Base-by-base conservation (phyloP, 108 stramenopile genomes). In the Schizochytrium sp. region DNA sequence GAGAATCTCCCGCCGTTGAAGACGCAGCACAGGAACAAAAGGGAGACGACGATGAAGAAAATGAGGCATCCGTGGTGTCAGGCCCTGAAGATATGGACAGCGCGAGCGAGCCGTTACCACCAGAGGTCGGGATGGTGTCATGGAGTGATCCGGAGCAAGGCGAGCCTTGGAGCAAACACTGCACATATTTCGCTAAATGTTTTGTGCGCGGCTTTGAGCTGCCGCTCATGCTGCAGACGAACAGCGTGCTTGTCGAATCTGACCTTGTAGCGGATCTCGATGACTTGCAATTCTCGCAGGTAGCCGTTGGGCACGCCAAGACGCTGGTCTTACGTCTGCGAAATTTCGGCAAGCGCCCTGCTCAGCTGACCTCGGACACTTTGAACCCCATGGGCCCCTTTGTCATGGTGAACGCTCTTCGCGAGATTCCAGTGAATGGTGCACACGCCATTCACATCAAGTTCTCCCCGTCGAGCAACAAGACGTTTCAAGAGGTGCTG, bases 161-260 rank as follows among this genome's bases (percentile, higher is more conserved):
- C 23, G 90, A 90, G 72, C 90, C 92, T 5, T 92, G 92, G 92
- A 90, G 91, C 44, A 58, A 89, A 4, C 92, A 93, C 58, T 90
- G 71, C 6, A 57, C 19, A 34, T 89, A 83, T 88, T 58, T 57
- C 10, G 23, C 60, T 5, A 87, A 29, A 5, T 87, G 89, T 87
- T 87, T 43, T 25, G 48, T 89, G 21, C 72, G 18, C 44, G 90
- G 41, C 5, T 57, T 41, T 55, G 63, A 43, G 16, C 89, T 90
- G 5, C 91, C 92, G 45, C 72, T 93, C 6, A 89, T 88, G 18
- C 5, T 93, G 5, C 91, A 93, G 87, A 88, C 91, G 5, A 87
- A 57, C 59, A 91, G 91, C 18, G 91, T 91, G 14, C 58, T 69
- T 21, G 92, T 93, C n/a, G 72, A 90, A 16, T 89, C 92, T 2